Evolutionary conservation across 768 basidiomycete genomes (phyloP), one percentile per base, ranked within the genome.

Genomic region (Panaeolus papilionaceus): DNA sequence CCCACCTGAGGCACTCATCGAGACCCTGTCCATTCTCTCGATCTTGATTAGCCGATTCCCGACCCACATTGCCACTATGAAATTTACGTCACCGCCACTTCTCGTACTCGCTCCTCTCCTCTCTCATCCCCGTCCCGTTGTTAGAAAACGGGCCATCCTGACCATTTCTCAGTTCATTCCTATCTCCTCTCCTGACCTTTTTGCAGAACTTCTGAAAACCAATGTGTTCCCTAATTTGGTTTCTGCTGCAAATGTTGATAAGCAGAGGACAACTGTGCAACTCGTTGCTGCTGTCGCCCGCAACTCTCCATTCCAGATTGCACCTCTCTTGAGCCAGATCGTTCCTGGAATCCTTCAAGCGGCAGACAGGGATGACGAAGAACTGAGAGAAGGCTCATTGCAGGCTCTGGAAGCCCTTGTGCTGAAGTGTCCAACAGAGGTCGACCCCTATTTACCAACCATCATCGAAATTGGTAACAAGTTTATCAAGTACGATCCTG

Each of bases 401-500:
- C 94, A 94, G 92, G 92, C 97, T 3, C 79, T 98, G 68, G 98
- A 99, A 78, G 88, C 90, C 0, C 79, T 99, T 3, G 83, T 96
- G 0, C 78, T 98, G 69, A 86, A 92, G 66, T 95, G 95, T 74
- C 94, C 96, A 0, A 82, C 87, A 6, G 96, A 98, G 72, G 87
- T 92, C 38, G 89, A 92, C 0, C 84, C 90, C 0, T 95, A 90
- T 75, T 77, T 97, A 39, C 80, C 79, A 63, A 78, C 84, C 8
- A 91, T 96, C 70, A 83, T 93, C 16, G 88, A 91, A 67, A 82
- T 86, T 33, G 94, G 92, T 3, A 86, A 83, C 61, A 88, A 90
- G 68, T 90, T 89, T 71, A 92, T 99, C 81, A 96, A 94, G 75
- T 92, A 94, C 75, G 98, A 99, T 77, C 97, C 97, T 0, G 95